phyloP scores from a whole-genome alignment of 148 eudicot genomes.

The Salicornia ramosissima region DNA sequence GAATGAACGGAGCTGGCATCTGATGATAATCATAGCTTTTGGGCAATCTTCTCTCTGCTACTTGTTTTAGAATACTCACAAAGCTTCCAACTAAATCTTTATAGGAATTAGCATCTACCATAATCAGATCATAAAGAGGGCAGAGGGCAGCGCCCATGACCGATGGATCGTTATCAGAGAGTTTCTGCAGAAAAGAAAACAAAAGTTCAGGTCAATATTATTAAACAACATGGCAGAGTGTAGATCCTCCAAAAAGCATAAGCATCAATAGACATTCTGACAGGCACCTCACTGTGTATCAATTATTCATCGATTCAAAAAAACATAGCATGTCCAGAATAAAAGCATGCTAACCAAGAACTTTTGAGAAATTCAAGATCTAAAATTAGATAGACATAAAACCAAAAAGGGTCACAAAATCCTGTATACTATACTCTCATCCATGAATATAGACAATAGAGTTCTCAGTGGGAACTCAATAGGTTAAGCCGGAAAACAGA shows the following conservation, averaged over 20 bases:
- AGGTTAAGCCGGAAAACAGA: not conserved
- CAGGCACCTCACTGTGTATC: not conserved
- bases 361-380: not conserved
- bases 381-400: not conserved
- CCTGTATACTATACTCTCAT: not conserved
- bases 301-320: not conserved
- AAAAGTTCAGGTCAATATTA: not conserved
- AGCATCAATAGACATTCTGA: constrained; percentile 4
- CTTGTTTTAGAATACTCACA: constrained; percentile 94
- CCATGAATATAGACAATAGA: not conserved
- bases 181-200: constrained; percentile 56
- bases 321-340: not conserved
- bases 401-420: not conserved
- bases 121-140: constrained; percentile 81
- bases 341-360: not conserved
- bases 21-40: constrained; percentile 97
- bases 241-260: not conserved
- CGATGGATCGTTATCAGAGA: constrained; percentile 94
- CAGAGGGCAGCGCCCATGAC: constrained; percentile 96
- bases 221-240: not conserved
- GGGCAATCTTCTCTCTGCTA: constrained; percentile 90
- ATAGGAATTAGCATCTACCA: constrained; percentile 61
- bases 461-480: no score
- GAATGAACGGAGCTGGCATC: constrained; percentile 99
- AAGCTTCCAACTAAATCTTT: constrained; percentile 86